Conservation (phyloP, 345 rosid species). For the Gossypium herbaceum region DNA sequence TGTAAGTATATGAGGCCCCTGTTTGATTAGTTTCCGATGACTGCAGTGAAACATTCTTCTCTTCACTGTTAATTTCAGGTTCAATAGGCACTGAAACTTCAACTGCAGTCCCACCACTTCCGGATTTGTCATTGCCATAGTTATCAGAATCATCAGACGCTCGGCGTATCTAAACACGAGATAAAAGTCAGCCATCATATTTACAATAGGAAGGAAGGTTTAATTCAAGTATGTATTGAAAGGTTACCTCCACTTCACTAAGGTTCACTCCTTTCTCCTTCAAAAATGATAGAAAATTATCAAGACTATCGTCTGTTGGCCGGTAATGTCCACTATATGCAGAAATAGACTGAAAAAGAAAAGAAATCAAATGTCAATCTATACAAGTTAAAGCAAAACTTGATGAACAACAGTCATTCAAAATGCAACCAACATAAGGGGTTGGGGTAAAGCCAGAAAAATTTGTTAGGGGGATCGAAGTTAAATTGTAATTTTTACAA, state of each 20-base stretch:
- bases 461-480: accelerated
- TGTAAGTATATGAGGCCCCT: constrained; percentile 33
- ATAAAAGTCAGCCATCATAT: background rate
- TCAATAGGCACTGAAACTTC: constrained; percentile 19
- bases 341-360: constrained; percentile 59
- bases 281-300: constrained; percentile 59
- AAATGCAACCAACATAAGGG: too few relatives aligned
- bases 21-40: constrained; percentile 26
- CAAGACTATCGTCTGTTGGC: constrained; percentile 73
- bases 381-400: too few relatives aligned
- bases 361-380: constrained; percentile 3
- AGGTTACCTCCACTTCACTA: constrained; percentile 59
- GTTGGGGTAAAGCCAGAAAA: too few relatives aligned
- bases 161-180: constrained; percentile 45
- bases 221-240: background rate
- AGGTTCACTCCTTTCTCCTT: constrained; percentile 60
- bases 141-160: constrained; percentile 61
- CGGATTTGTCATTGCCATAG: constrained; percentile 38
- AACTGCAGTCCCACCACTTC: background rate
- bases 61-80: constrained; percentile 28
- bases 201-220: background rate
- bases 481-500: too few relatives aligned
- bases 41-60: constrained; percentile 16
- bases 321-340: constrained; percentile 93
- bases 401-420: too few relatives aligned